These are phyloP conservation scores for Porphyrellus cyaneotinctus DNA, from an alignment of 768 basidiomycete species.

Conservation along the genomic window DNA sequence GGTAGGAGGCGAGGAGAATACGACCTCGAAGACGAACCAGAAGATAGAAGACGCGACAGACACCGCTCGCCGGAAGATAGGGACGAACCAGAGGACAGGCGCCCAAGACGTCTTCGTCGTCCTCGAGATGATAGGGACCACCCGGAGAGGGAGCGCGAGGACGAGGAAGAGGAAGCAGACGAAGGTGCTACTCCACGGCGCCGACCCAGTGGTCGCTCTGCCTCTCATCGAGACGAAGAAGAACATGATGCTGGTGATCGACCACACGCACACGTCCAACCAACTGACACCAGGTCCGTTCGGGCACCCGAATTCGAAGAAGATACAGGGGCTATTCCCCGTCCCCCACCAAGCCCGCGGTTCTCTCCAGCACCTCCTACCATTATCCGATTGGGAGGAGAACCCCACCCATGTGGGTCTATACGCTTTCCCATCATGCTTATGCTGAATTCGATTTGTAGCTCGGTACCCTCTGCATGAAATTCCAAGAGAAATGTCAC, in stretches of 20 bases:
- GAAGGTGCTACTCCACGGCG: background rate
- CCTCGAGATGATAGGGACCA: background rate
- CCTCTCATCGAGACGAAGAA: conserved; percentile 3
- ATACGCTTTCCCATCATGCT: background rate
- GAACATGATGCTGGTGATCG: conserved; percentile 16
- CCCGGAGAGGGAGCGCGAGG: background rate
- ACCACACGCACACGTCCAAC: conserved; percentile 7
- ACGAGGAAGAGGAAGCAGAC: conserved; percentile 10
- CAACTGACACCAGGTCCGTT: conserved; percentile 7
- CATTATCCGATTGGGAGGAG: conserved; percentile 28
- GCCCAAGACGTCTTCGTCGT: background rate
- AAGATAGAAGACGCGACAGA: background rate
- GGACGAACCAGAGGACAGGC: conserved; percentile 9
- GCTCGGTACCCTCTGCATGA: conserved; percentile 14
- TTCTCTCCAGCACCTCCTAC: conserved; percentile 27
- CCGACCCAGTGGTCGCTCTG: conserved; percentile 17
- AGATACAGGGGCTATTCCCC: conserved; percentile 2
- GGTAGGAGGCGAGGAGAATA: background rate
- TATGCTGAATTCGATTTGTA: conserved; percentile 12
- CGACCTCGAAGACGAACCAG: background rate
- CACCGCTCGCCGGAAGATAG: background rate
- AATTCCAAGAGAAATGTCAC: conserved; percentile 5
- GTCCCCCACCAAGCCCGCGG: conserved; percentile 2
- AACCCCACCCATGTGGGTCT: conserved; percentile 16
- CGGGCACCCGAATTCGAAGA: conserved; percentile 11